These are phyloP conservation scores for Meira nashicola DNA, from an alignment of 1,284 basidiomycete species.

Conservation along the genomic window DNA sequence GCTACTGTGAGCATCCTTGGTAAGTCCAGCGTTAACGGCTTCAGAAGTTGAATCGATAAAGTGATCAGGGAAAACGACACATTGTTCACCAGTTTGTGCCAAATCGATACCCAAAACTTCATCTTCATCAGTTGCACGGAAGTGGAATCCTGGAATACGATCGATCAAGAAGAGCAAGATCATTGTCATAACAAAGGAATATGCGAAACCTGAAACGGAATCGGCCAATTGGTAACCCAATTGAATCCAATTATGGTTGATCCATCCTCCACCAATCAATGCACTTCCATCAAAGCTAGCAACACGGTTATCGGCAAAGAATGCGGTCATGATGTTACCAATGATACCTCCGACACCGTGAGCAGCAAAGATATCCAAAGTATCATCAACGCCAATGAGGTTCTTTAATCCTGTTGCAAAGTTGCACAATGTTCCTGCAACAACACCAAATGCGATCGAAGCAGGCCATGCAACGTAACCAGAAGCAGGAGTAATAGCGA, in stretches of 20 bases:
- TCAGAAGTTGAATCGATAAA: slow-evolving; percentile 3
- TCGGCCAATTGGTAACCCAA: slow-evolving; percentile 80
- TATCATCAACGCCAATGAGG: slow-evolving; percentile 65
- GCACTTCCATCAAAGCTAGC: slow-evolving; percentile 65
- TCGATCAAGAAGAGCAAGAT: slow-evolving; percentile 65
- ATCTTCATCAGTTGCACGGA: slow-evolving; percentile 69
- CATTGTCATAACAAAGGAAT: slow-evolving; percentile 59
- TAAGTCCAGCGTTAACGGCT: neutral
- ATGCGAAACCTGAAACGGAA: slow-evolving; percentile 63
- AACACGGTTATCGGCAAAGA: slow-evolving; percentile 76
- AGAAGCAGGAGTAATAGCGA: slow-evolving; percentile 54
- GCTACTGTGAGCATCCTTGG: neutral
- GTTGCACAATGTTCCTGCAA: slow-evolving; percentile 73
- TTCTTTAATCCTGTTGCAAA: slow-evolving; percentile 75
- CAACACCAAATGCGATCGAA: slow-evolving; percentile 67
- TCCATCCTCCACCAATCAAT: slow-evolving; percentile 66
- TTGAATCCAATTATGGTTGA: slow-evolving; percentile 66
- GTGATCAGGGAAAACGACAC: slow-evolving; percentile 19
- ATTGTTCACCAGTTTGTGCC: slow-evolving; percentile 60
- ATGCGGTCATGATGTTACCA: slow-evolving; percentile 50
- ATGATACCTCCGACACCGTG: slow-evolving; percentile 46
- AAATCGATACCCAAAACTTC: slow-evolving; percentile 83
- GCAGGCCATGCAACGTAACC: slow-evolving; percentile 63
- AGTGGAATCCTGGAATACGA: slow-evolving; percentile 66
- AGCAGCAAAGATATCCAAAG: slow-evolving; percentile 57